Base-by-base conservation (phyloP, 2,329 filamentous ascomycete genomes). In the Celoporthe dispersa region DNA sequence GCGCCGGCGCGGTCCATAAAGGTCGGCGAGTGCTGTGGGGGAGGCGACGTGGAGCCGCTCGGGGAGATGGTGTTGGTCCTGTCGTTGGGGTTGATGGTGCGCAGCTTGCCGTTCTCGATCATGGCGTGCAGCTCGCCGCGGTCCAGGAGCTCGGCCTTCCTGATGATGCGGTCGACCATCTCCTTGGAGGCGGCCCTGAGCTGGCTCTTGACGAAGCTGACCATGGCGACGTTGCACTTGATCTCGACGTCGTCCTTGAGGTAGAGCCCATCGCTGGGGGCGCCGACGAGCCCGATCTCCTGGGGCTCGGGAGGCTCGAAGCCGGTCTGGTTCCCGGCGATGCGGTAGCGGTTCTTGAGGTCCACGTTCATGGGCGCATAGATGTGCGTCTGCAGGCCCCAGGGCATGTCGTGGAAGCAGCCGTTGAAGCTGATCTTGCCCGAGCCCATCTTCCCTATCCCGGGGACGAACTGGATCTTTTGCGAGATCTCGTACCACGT, bases 401-500 rank as follows among this genome's bases (percentile, higher is more conserved):
- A 91, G 2, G 90, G 88, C 83, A 91, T 88, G 78, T 92, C 86
- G 76, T 92, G 90, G 77, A 92, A 92, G 76, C 90, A 91, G 71
- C 88, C 90, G 71, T 88, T 91, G 81, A 92, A 92, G 62, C 83
- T 85, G 79, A 92, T 90, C 76, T 88, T 87, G 76, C 88, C 86
- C 3, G 88, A 87, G 33, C 89, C 89, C 71, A 90, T 83, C 79
- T 84, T 88, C 73, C 90, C 90, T 68, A 91, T 81, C 44, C 90
- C 90, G 0, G 90, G 90, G 7, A 92, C 81, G 74, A 89, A 88
- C 77, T 91, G 90, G 71, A 92, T 90, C 75, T 89, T 86, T 83
- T 92, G 86, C 69, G 82, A 86, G 76, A 92, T 92, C 79, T 92
- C 89, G 78, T 92, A 92, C 90, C 90, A 92, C 39, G 90, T 91